Evolutionary conservation across 2,329 filamentous ascomycete genomes (phyloP).

Genomic region (Taxawa tesnikishii): DNA sequence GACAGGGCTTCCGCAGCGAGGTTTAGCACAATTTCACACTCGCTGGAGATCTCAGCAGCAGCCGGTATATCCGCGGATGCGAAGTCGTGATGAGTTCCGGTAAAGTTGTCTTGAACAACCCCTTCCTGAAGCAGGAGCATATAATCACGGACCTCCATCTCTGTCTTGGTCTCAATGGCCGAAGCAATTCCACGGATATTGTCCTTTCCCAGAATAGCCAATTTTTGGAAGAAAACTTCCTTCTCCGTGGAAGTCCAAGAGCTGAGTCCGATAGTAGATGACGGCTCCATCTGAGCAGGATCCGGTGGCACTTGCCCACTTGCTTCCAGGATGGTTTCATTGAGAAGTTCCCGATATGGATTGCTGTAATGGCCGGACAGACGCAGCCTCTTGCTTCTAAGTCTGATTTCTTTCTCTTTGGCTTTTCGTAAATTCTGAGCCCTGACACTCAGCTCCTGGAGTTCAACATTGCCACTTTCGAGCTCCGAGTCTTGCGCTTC

Average conservation of each 20-base stretch:
- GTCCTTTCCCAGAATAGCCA: slow-evolving; percentile 52
- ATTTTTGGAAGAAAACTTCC: slow-evolving; percentile 50
- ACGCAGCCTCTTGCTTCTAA: neutral
- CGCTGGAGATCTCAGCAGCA: slow-evolving; percentile 57
- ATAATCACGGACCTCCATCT: slow-evolving; percentile 61
- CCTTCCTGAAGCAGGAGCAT: slow-evolving; percentile 47
- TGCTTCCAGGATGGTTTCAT: slow-evolving; percentile 44
- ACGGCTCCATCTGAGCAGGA: slow-evolving; percentile 12
- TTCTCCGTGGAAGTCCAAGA: slow-evolving; percentile 65
- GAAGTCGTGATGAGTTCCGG: slow-evolving; percentile 23
- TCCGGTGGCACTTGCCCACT: neutral
- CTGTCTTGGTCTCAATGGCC: slow-evolving; percentile 57
- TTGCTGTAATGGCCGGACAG: slow-evolving; percentile 2
- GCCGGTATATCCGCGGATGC: slow-evolving; percentile 50
- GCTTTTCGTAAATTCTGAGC: neutral
- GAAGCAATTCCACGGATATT: slow-evolving; percentile 50
- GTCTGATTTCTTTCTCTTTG: neutral
- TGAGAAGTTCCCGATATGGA: slow-evolving; percentile 37
- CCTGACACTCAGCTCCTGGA: neutral
- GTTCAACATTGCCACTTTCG: neutral
- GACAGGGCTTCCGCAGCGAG: slow-evolving; percentile 54
- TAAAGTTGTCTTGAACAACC: slow-evolving; percentile 24
- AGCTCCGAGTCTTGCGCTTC: neutral
- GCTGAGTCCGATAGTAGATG: slow-evolving; percentile 55
- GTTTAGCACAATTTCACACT: slow-evolving; percentile 56